Conservation (phyloP, 495 filamentous ascomycete genomes). For the Annulohypoxylon maeteangense region DNA sequence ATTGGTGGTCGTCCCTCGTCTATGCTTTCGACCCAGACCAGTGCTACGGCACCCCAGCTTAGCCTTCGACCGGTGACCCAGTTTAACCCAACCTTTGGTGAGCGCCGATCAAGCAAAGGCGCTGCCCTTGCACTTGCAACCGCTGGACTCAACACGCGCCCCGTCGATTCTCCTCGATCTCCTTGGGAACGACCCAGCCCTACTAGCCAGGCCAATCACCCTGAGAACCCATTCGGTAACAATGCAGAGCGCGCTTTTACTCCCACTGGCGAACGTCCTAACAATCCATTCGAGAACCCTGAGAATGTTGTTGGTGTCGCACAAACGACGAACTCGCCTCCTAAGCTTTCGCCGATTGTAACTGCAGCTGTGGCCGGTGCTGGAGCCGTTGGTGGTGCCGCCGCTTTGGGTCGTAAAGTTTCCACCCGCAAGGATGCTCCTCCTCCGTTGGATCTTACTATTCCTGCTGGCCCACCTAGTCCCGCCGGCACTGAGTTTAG, state of each 20-base stretch:
- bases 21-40: constrained; percentile 47
- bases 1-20: constrained; percentile 46
- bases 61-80: constrained; percentile 89
- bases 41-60: constrained; percentile 71
- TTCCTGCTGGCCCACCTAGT: constrained; percentile 60
- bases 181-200: constrained; percentile 56
- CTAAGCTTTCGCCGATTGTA: constrained; percentile 31
- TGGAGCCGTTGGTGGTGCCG: constrained; percentile 44
- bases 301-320: constrained; percentile 48
- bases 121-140: constrained; percentile 56
- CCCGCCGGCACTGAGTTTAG: constrained; percentile 70
- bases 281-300: constrained; percentile 55
- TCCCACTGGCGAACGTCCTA: constrained; percentile 49
- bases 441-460: constrained; percentile 63
- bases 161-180: constrained; percentile 30
- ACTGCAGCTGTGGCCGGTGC: constrained; percentile 53
- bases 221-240: constrained; percentile 64
- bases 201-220: constrained; percentile 57
- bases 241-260: constrained; percentile 51
- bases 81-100: constrained; percentile 76
- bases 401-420: constrained; percentile 55
- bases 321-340: constrained; percentile 46
- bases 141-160: constrained; percentile 47
- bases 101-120: constrained; percentile 60
- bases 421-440: constrained; percentile 57